These are phyloP conservation scores for Aspergillus avenaceus DNA, from an alignment of 495 filamentous ascomycete genomes.

Conservation along the genomic window DNA sequence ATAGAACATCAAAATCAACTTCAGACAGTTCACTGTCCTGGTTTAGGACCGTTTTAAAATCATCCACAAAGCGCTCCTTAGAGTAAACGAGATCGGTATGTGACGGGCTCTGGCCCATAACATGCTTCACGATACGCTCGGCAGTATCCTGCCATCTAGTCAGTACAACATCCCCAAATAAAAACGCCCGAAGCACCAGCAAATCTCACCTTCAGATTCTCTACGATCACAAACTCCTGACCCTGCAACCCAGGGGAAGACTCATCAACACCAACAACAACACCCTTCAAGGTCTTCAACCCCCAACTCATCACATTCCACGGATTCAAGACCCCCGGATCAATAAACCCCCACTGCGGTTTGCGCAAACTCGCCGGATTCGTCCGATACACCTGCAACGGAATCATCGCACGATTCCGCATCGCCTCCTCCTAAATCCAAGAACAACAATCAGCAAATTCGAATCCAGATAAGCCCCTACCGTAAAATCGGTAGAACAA, in stretches of 20 bases:
- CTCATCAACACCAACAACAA: slow-evolving; percentile 43
- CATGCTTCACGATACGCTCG: slow-evolving; percentile 41
- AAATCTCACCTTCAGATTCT: slow-evolving; percentile 47
- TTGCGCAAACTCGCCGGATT: slow-evolving; percentile 50
- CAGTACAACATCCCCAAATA: neutral
- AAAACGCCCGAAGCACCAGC: neutral
- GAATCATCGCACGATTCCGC: slow-evolving; percentile 61
- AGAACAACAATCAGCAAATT: slow-evolving; percentile 1
- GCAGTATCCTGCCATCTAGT: slow-evolving; percentile 36
- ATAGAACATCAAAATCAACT: slow-evolving; percentile 62
- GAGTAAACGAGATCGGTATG: slow-evolving; percentile 65
- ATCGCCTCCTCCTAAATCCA: slow-evolving; percentile 62
- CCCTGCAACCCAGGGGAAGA: slow-evolving; percentile 27
- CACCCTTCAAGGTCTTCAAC: slow-evolving; percentile 61
- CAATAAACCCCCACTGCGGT: slow-evolving; percentile 55
- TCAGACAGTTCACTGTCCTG: slow-evolving; percentile 53
- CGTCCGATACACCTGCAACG: slow-evolving; percentile 56
- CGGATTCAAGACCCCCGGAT: slow-evolving; percentile 41
- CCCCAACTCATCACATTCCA: slow-evolving; percentile 73
- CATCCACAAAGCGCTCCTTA: slow-evolving; percentile 55
- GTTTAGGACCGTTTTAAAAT: slow-evolving; percentile 52
- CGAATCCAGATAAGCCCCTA: neutral
- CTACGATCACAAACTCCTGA: slow-evolving; percentile 47
- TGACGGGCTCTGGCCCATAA: slow-evolving; percentile 31
- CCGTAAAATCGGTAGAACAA: neutral